Percentiles rank a stretch among this genome's conserved stretches.
Conservation (phyloP, 352 stramenopile species). For the Phytophthora fragariae region DNA sequence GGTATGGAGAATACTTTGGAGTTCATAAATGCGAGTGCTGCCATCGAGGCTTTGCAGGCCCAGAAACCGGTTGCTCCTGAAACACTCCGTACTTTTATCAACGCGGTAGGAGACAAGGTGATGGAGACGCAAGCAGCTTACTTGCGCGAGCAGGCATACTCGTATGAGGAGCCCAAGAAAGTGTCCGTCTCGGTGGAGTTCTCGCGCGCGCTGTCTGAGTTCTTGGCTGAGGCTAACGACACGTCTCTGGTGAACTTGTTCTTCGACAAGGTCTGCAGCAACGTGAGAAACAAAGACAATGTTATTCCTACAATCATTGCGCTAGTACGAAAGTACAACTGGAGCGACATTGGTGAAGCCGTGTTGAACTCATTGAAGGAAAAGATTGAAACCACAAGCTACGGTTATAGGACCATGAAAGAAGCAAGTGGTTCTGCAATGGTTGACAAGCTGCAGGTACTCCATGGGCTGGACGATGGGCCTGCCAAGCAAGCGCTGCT, state of each 20-base stretch:
- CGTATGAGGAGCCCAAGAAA: not conserved
- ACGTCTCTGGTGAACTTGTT: conserved; percentile 16
- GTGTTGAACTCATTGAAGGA: conserved; percentile 6
- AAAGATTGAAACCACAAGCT: not conserved
- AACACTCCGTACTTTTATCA: conserved; percentile 16
- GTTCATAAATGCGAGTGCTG: conserved; percentile 10
- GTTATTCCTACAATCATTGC: conserved; percentile 2
- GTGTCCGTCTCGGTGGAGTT: conserved; percentile 1
- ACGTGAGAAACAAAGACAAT: conserved; percentile 10
- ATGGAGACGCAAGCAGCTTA: not conserved
- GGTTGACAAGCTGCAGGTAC: not conserved
- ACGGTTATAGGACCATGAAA: not conserved
- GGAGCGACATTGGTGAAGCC: conserved; percentile 10
- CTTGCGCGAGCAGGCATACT: not conserved
- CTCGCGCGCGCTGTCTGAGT: not conserved
- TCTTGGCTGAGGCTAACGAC: conserved; percentile 18
- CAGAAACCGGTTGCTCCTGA: conserved; percentile 3
- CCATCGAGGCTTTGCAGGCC: conserved; percentile 5
- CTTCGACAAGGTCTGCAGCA: conserved; percentile 13
- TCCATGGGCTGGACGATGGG: conserved; percentile 2
- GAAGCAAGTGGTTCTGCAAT: conserved; percentile 3
- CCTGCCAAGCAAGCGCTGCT: conserved; percentile 10
- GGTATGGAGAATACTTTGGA: conserved; percentile 9
- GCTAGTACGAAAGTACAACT: conserved; percentile 17
- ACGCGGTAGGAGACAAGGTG: not conserved